Evolutionary conservation across 768 basidiomycete species (phyloP), one percentile per base, ranked within the genome.

Genomic region (Clitopilus passeckerianus): DNA sequence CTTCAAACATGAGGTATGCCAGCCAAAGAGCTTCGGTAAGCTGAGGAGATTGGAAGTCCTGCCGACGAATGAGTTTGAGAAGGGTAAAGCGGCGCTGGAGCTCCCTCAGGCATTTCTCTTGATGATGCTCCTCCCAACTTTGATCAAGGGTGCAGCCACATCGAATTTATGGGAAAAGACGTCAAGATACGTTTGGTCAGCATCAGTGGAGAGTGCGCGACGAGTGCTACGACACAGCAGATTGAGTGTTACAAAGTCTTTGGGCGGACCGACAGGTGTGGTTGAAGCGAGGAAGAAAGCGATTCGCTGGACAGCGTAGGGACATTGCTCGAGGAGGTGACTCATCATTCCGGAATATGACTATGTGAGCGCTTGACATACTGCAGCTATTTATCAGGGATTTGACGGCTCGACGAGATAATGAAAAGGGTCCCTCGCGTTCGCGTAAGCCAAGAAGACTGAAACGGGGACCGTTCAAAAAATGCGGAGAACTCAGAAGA

Each of bases 1-100:
- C 84, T 33, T 85, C 76, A 43, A 85, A 70, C 82, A 88, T 85
- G 34, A 80, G 66, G 65, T 81, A 85, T 56, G 82, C 76, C 0
- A 77, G 76, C 72, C 81, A 81, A 30, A 88, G 67, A 10, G 77
- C 78, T 59, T 81, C 77, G 0, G 70, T 72, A 8, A 83, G 66
- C 15, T 63, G 57, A 27, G 75, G 69, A 59, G 75, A 65, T 62
- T 76, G 68, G 27, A 79, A 58, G 1, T 69, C 66, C 6, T 71
- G 70, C n/a, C 61, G 63, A 20, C 75, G 76, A 67, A 86, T 74
- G 56, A 77, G 66, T 14, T 78, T 74, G n/a, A 85, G 72, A 0
- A 78, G 77, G 1, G 57, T 59, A 59, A 75, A 77, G 1, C 85
- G 77, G 23, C 75, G 75, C 46, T 70, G 68, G 33, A 84, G 68